phyloP scores from a whole-genome alignment of 108 stramenopile genomes.

The Seminavis robusta region DNA sequence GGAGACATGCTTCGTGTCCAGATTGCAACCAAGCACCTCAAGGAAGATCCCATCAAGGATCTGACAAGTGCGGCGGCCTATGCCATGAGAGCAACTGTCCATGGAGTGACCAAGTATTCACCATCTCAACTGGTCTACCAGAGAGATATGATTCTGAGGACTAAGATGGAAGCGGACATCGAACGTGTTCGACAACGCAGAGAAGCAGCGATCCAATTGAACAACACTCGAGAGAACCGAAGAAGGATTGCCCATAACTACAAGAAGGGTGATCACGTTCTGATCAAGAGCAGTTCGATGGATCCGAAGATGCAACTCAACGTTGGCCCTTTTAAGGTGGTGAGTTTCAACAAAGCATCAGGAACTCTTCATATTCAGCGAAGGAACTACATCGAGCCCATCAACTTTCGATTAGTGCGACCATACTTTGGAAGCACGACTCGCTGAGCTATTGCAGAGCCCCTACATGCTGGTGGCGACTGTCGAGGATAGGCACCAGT shows the following conservation, averaged over 20 bases:
- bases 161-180: conserved; percentile 29
- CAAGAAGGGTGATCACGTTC: conserved; percentile 14
- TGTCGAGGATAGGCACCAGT: too few species aligned
- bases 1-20: conserved; percentile 27
- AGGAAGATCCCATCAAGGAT: neutral
- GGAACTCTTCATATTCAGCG: too few species aligned
- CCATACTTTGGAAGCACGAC: too few species aligned
- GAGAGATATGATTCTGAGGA: conserved; percentile 37
- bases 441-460: too few species aligned
- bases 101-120: conserved; percentile 15
- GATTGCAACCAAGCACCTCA: too few species aligned
- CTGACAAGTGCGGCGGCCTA: conserved; percentile 18
- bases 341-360: too few species aligned
- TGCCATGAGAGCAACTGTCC: conserved; percentile 25
- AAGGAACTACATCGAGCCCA: too few species aligned
- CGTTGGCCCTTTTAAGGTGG: too few species aligned
- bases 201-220: neutral
- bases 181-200: conserved; percentile 13
- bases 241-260: conserved; percentile 11
- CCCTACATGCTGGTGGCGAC: too few species aligned
- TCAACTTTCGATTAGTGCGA: too few species aligned
- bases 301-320: too few species aligned
- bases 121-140: conserved; percentile 32
- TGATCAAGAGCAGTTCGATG: too few species aligned
- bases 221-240: conserved; percentile 19